Percentiles rank a stretch among this genome's conserved stretches.
Evolutionary conservation across 306 rosid genomes (phyloP).

Genomic region (Sicyos baderoa): DNA sequence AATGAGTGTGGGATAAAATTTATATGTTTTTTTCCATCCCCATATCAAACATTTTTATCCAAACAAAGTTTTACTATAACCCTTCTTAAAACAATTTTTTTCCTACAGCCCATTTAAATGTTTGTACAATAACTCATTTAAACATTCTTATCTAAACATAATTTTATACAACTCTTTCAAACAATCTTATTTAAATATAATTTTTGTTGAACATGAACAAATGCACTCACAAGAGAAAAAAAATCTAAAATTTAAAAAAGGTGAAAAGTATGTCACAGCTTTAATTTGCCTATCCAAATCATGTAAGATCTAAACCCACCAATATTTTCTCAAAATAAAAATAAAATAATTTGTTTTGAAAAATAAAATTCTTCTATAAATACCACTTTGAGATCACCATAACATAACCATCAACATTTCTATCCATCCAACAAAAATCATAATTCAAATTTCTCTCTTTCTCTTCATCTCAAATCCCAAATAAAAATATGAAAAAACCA

Average conservation of each 20-base stretch:
- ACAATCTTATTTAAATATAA: no score
- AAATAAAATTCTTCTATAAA: conserved; percentile 31
- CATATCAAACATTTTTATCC: no score
- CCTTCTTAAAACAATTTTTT: no score
- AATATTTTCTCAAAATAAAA: neutral
- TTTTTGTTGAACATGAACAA: conserved; percentile 3
- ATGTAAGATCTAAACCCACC: conserved; percentile 1
- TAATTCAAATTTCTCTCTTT: neutral
- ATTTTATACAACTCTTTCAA: no score
- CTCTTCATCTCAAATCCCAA: neutral
- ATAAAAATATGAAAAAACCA: conserved; percentile 11
- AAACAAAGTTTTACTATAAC: no score
- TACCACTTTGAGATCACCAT: conserved; percentile 31
- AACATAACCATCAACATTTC: conserved; percentile 20
- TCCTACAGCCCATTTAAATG: no score
- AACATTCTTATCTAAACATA: no score
- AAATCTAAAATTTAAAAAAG: neutral
- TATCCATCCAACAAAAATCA: neutral
- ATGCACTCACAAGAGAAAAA: neutral
- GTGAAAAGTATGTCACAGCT: neutral
- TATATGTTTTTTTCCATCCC: no score
- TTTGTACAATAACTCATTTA: no score
- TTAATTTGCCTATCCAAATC: conserved; percentile 4
- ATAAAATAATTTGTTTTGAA: no score
- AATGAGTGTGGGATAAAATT: no score